These are phyloP conservation scores for Geosmithia flava DNA, from an alignment of 2,329 filamentous ascomycete genomes.

Conservation along the genomic window DNA sequence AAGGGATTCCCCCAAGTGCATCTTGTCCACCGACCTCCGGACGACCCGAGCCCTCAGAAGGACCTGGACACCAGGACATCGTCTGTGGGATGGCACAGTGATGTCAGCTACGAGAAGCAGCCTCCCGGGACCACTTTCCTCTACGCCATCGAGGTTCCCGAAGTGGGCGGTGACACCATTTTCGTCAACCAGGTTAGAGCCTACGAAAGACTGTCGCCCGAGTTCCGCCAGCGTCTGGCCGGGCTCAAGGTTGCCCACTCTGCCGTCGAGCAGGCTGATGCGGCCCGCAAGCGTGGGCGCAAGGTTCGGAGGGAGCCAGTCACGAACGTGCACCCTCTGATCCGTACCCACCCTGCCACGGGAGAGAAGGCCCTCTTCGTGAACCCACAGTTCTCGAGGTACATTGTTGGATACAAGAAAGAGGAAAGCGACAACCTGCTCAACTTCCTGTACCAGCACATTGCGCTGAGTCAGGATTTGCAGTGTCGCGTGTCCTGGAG, in stretches of 20 bases:
- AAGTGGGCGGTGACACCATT: conserved; percentile 72
- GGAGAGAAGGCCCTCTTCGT: conserved; percentile 76
- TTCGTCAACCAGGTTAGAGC: conserved; percentile 72
- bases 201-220: conserved; percentile 67
- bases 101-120: conserved; percentile 79
- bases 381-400: conserved; percentile 74
- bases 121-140: conserved; percentile 84
- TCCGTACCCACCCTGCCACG: conserved; percentile 73
- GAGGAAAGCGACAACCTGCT: conserved; percentile 71
- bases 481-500: conserved; percentile 68
- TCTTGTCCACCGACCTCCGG: conserved; percentile 59
- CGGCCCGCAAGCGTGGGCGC: conserved; percentile 51
- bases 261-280: conserved; percentile 66
- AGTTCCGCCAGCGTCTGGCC: conserved; percentile 69
- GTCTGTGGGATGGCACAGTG: conserved; percentile 79
- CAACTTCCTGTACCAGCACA: conserved; percentile 53
- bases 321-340: conserved; percentile 60
- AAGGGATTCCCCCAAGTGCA: conserved; percentile 64
- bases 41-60: conserved; percentile 32
- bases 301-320: conserved; percentile 64
- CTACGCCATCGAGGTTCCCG: conserved; percentile 70
- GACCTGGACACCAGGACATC: conserved; percentile 61
- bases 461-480: conserved; percentile 47
- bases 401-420: conserved; percentile 73
- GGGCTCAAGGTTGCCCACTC: conserved; percentile 74